These are phyloP conservation scores for Cordyceps cateniannulata DNA, from an alignment of 2,329 filamentous ascomycete species.

Conservation along the genomic window DNA sequence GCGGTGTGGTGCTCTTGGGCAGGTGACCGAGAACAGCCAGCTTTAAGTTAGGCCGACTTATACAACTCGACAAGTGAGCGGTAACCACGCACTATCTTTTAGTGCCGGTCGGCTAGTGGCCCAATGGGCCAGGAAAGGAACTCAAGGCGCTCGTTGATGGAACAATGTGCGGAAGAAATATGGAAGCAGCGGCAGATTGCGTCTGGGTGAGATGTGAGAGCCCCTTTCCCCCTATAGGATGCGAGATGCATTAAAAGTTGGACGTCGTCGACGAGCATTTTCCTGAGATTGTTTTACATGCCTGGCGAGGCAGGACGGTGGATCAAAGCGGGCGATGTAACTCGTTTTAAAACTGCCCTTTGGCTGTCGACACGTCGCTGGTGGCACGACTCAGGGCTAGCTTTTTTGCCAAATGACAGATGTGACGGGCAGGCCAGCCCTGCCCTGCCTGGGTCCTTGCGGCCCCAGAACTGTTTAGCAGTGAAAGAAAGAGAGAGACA, in stretches of 20 bases:
- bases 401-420: constrained; percentile 1
- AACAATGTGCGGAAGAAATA: constrained; percentile 4
- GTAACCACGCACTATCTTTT: constrained; percentile 14
- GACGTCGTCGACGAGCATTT: background rate
- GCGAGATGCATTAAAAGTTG: background rate
- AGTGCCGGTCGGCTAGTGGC: constrained; percentile 10
- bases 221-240: background rate
- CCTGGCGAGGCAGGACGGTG: constrained; percentile 6
- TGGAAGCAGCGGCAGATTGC: constrained; percentile 6
- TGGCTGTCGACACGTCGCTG: constrained; percentile 1
- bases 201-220: background rate
- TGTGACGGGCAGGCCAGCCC: constrained; percentile 5
- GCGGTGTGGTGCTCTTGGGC: constrained; percentile 11
- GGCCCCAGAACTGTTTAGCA: background rate
- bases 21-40: constrained; percentile 12
- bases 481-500: background rate
- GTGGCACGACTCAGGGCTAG: constrained; percentile 6
- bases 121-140: constrained; percentile 11
- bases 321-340: constrained; percentile 8
- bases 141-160: constrained; percentile 7
- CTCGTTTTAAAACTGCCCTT: constrained; percentile 8
- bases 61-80: constrained; percentile 10
- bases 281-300: constrained; percentile 7
- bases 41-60: constrained; percentile 10
- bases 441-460: background rate